phyloP scores from a whole-genome alignment of 2,329 filamentous ascomycete genomes.

The Trichoderma asperellum region DNA sequence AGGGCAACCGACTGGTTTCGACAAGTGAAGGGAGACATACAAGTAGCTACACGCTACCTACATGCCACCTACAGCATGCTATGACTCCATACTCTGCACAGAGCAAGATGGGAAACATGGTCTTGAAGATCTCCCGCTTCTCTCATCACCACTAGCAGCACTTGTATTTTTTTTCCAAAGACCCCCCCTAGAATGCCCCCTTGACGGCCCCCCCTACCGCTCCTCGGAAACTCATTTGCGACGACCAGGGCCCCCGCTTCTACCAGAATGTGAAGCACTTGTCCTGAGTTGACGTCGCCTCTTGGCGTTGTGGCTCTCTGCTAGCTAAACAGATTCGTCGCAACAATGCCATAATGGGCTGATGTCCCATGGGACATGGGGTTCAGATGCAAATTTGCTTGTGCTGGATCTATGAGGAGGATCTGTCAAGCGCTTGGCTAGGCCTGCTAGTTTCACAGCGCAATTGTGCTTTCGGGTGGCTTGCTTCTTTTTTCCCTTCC shows the following conservation, averaged over 20 bases:
- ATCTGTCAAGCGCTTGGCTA: slow-evolving; percentile 16
- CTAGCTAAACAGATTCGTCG: not conserved
- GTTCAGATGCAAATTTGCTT: not conserved
- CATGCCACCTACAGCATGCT: not conserved
- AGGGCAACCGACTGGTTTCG: slow-evolving; percentile 10
- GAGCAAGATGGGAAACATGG: not conserved
- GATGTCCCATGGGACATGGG: slow-evolving; percentile 3
- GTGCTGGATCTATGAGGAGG: slow-evolving; percentile 14
- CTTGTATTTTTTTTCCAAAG: not conserved
- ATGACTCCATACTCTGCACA: not conserved
- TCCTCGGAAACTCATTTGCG: slow-evolving; percentile 23
- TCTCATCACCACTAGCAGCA: not conserved
- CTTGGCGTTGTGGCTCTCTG: slow-evolving; percentile 12
- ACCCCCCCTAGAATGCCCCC: not conserved
- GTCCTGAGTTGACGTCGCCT: not conserved
- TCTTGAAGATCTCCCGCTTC: not conserved
- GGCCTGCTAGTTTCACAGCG: slow-evolving; percentile 11
- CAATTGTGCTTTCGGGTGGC: not conserved
- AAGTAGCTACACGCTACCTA: not conserved
- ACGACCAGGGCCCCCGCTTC: slow-evolving; percentile 10
- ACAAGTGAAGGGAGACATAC: not conserved
- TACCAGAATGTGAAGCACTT: not conserved
- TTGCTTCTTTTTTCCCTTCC: not conserved
- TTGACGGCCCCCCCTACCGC: slow-evolving; percentile 1
- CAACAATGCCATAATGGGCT: slow-evolving; percentile 22